Base-by-base conservation (phyloP, 2,329 filamentous ascomycete species). In the Nemania sp. region DNA sequence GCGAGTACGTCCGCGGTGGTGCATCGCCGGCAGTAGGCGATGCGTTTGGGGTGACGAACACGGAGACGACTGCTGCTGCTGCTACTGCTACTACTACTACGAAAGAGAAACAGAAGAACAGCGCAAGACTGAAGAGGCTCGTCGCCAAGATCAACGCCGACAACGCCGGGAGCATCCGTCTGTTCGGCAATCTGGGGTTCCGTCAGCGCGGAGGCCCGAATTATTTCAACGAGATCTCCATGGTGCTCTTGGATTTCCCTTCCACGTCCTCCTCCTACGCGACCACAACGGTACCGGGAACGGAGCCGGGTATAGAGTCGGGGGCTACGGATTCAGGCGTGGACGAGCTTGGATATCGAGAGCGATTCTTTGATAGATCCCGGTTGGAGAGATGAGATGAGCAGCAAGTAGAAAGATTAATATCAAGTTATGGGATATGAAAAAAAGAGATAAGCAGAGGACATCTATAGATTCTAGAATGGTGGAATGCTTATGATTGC, bases 181-280 rank as follows among this genome's bases (percentile, higher is more conserved):
- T 87, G 48, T 87, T 87, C 64, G 71, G 69, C 63, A 75, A 78
- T 35, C 69, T 86, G 49, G 83, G 83, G 0, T 87, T 87, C 60
- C 66, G 65, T 62, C 79, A 82, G 71, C 71, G 74, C n/a, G 84
- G 82, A 0, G 77, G 70, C 2, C 80, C 82, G 53, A 84, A 87
- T 67, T 87, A 87, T 67, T 87, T 87, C 75, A 83, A 83, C 0
- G 84, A 87, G 74, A 71, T 87, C n/a, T 77, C 79, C 61, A 73
- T 87, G 74, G 76, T 80, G 7, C 70, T 83, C 40, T 61, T 65
- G 5, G 69, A 71, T 9, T 67, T 78, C 10, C 56, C 62, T 13
- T 10, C 25, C 1, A 2, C 13, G 42, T 29, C 7, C 25, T n/a
- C n/a, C n/a, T n/a, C 25, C 25, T 3, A 29, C 25, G 25, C 25